Base-by-base conservation (phyloP, 495 filamentous ascomycete genomes). In the Bathelium albidoporum region DNA sequence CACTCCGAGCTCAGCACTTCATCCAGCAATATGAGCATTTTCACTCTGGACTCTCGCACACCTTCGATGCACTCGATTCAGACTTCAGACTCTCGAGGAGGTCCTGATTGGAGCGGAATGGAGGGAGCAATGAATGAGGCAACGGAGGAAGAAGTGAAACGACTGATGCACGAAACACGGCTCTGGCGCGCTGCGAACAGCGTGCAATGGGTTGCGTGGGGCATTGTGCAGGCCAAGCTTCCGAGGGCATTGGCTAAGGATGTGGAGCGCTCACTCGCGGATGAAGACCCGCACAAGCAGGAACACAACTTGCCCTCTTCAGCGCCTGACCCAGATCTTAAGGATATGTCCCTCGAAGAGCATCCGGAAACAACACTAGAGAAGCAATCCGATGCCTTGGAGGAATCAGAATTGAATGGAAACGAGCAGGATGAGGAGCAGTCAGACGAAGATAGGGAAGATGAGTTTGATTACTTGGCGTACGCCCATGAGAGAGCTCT, bases 151-250 rank as follows among this genome's bases (percentile, higher is more conserved):
- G 82, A 88, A 64, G 79, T 95, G 9, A 75, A 83, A 32, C 80
- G 79, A 60, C 77, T 97, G 31, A 70, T 95, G 66, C 82, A 85
- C 31, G 90, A 97, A 75, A 84, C 89, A 10, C 77, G 84, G 28
- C 77, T 93, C 44, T 99, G 95, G 95, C 83, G 93, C 3, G 80
- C 88, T 2, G 89, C 90, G 2, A 91, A 90, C 72, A 88, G 87
- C 22, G 92, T 90, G 1, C 86, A 91, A 72, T 99, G 95, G 95
- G 85, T 91, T 29, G 89, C 89, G 1, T 99, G 95, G 94, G 94
- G 94, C 31, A 89, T 97, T 55, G 87, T 97, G 59, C 95, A 97
- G 77, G 93, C 94, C 29, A 93, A 93, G 71, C 79, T 90, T 5
- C 82, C 88, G 0, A 90, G 83, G 58, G 59, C 20, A 55, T 29